These are phyloP conservation scores for Ophiostoma sp. DNA, from an alignment of 2,329 filamentous ascomycete species.

Conservation along the genomic window DNA sequence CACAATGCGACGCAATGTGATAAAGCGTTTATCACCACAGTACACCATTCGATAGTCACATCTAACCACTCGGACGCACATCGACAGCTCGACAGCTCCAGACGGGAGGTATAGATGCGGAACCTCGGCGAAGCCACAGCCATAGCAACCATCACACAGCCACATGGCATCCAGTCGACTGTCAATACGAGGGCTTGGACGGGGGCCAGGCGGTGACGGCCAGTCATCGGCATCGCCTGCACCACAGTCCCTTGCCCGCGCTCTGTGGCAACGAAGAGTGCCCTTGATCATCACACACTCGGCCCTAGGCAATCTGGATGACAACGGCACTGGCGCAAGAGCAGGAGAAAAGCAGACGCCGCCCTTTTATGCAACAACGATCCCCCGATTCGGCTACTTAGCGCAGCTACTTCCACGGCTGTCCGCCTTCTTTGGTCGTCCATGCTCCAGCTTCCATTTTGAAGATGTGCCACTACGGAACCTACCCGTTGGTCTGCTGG, in stretches of 20 bases:
- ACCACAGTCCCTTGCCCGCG: slow-evolving; percentile 36
- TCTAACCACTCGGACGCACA: neutral
- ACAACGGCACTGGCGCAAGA: neutral
- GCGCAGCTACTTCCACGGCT: slow-evolving; percentile 53
- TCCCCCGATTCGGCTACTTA: slow-evolving; percentile 57
- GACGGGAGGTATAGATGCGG: neutral
- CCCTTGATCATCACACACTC: slow-evolving; percentile 52
- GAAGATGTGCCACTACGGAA: slow-evolving; percentile 51
- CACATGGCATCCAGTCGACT: slow-evolving; percentile 1
- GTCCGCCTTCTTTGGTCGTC: slow-evolving; percentile 47
- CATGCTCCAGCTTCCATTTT: slow-evolving; percentile 56
- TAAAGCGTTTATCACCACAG: neutral
- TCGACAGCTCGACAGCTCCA: neutral
- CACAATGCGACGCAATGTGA: neutral
- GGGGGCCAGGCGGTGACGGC: neutral
- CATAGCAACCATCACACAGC: neutral
- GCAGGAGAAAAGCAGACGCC: neutral
- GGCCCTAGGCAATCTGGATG: slow-evolving; percentile 27
- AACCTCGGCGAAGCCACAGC: neutral
- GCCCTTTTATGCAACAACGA: slow-evolving; percentile 43
- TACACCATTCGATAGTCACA: neutral
- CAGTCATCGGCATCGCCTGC: neutral
- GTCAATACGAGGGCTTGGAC: slow-evolving; percentile 3
- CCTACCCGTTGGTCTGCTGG: slow-evolving; percentile 49
- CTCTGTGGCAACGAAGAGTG: slow-evolving; percentile 51